A percentile compares a stretch with the other conserved stretches of the same genome.
Conservation (phyloP, 1,284 basidiomycete species). For the Tilletia caries region DNA sequence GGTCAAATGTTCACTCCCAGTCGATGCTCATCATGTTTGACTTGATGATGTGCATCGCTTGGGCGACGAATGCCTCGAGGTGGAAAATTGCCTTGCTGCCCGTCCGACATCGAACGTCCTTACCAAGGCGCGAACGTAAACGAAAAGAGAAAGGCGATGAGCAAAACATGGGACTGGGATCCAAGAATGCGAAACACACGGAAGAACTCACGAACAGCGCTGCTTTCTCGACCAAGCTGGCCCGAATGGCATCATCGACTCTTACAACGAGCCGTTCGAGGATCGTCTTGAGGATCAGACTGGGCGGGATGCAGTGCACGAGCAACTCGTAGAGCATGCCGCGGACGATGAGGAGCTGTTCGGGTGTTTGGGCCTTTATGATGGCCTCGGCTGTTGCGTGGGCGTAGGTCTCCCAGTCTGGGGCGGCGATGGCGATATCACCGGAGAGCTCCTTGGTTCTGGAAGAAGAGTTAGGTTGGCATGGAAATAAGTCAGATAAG, state of each 20-base stretch:
- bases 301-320: constrained; percentile 96
- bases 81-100: constrained; percentile 51
- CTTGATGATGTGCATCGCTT: constrained; percentile 38
- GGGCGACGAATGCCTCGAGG: constrained; percentile 50
- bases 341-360: constrained; percentile 83
- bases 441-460: constrained; percentile 48
- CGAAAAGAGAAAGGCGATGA: not conserved
- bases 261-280: constrained; percentile 73
- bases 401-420: constrained; percentile 99
- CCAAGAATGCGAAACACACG: not conserved
- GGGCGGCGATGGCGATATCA: constrained; percentile 76
- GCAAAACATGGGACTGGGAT: too few relatives aligned
- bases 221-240: constrained; percentile 58
- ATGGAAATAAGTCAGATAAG: too few relatives aligned
- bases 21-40: constrained; percentile 10
- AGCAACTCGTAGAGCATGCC: constrained; percentile 91
- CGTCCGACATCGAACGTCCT: constrained; percentile 58
- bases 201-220: constrained; percentile 76
- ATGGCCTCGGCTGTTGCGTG: constrained; percentile 89
- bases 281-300: constrained; percentile 54
- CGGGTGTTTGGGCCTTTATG: constrained; percentile 86
- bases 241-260: constrained; percentile 64
- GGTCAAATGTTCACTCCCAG: not conserved
- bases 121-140: too few relatives aligned
- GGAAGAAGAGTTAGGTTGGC: too few relatives aligned